Evolutionary conservation across 306 rosid genomes (phyloP), one percentile per base, ranked within the genome.

Genomic region (Cucumis sativus): DNA sequence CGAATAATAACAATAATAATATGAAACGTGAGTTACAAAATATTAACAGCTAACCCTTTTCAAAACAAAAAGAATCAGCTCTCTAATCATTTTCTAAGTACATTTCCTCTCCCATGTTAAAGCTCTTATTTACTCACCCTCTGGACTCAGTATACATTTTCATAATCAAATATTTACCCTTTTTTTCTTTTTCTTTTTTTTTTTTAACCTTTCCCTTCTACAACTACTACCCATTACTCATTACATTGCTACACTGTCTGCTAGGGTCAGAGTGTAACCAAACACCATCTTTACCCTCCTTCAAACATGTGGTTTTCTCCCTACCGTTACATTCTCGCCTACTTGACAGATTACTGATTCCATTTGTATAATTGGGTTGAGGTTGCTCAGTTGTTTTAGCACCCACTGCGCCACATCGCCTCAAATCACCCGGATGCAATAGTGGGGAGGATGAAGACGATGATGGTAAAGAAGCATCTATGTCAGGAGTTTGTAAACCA

Each of bases 371-470:
- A 45, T 49, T 49, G 16, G 43, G 41, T 23, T 0, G 76, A 51
- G 76, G 23, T 52, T 28, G 43, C 61, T 54, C 76, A 0, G 25
- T 17, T 49, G 76, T 72, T 51, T 51, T 51, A 17, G 76, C 61
- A 51, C 25, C 58, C 21, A 23, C 41, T 4, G 21, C 3, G 23
- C 40, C 58, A 25, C 15, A 9, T 25, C 4, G 41, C 16, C 60
- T 49, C 0, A 43, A 47, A 15, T 49, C 43, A 49, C 41, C 74
- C 5, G 16, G 74, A 67, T 67, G 25, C 43, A 72, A 49, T 16
- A 28, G 61, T 33, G 28, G 71, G 89, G 96, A 58, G 23, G 96
- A 87, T 15, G 85, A 87, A 1, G 96, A 84, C 18, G 92, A 78
- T 0, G 92, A 84, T 9, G 88, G 80, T 14, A 54, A 75, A 18